Evolutionary conservation across 495 filamentous ascomycete genomes (phyloP).

Genomic region (Daldinia loculata): DNA sequence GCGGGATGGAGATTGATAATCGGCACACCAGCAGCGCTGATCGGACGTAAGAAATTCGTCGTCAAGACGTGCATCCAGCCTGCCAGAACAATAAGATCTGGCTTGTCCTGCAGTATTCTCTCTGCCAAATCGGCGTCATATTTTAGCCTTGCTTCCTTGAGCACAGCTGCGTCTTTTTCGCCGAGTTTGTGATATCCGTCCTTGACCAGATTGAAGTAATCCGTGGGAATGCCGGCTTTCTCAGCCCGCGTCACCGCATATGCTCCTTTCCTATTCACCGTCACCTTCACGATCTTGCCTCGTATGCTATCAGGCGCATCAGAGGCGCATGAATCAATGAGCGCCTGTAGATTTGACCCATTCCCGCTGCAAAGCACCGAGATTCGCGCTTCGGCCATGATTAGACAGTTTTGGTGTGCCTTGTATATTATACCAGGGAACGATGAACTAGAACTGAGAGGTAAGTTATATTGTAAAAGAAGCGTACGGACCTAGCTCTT

Average conservation of each 20-base stretch:
- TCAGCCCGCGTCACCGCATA: constrained; percentile 79
- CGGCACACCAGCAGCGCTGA: constrained; percentile 65
- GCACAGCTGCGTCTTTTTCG: constrained; percentile 60
- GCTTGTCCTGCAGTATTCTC: constrained; percentile 70
- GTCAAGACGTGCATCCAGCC: constrained; percentile 75
- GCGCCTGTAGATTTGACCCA: constrained; percentile 89
- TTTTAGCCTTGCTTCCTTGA: constrained; percentile 67
- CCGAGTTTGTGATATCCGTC: constrained; percentile 63
- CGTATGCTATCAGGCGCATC: constrained; percentile 59
- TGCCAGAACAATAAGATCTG: constrained; percentile 73
- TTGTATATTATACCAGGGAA: constrained; percentile 14
- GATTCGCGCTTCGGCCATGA: constrained; percentile 49
- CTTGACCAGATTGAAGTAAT: constrained; percentile 86
- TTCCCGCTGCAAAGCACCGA: constrained; percentile 65
- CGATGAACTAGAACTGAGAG: neutral
- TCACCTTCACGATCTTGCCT: constrained; percentile 74
- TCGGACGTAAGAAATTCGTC: constrained; percentile 64
- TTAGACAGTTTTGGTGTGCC: neutral
- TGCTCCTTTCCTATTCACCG: constrained; percentile 83
- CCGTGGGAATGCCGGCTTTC: constrained; percentile 74
- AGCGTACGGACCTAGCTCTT: neutral
- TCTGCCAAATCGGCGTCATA: constrained; percentile 86
- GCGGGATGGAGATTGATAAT: constrained; percentile 88
- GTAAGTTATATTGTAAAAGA: constrained; percentile 6
- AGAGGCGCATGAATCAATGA: constrained; percentile 75